phyloP scores from a whole-genome alignment of 2,329 filamentous ascomycete genomes.

The Amylocarpus encephaloides region DNA sequence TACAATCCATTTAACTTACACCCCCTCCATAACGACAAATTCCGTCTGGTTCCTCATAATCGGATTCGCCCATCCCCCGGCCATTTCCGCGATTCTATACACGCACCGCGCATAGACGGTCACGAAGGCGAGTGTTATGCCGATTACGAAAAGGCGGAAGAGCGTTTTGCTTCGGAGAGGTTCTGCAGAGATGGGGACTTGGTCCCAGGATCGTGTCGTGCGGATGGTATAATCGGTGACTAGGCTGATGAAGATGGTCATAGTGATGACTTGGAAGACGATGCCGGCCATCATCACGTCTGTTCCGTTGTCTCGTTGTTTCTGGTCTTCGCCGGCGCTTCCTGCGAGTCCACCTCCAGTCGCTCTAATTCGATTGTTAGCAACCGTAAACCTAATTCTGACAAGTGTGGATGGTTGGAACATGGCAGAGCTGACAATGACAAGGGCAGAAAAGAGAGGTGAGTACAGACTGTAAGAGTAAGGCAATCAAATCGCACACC shows the following conservation, averaged over 20 bases:
- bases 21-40: conserved; percentile 39
- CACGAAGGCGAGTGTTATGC: conserved; percentile 12
- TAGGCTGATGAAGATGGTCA: conserved; percentile 36
- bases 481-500: conserved; percentile 49
- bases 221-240: conserved; percentile 45
- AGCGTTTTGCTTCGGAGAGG: conserved; percentile 6
- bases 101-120: conserved; percentile 21
- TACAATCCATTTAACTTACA: not conserved
- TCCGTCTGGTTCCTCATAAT: conserved; percentile 57
- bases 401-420: too few relatives aligned
- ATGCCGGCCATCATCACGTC: conserved; percentile 36
- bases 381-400: not conserved
- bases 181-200: conserved; percentile 8
- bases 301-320: conserved; percentile 18
- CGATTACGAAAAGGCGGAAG: conserved; percentile 14
- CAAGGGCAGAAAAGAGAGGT: not conserved
- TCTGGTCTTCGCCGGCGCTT: conserved; percentile 9
- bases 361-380: not conserved
- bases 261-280: conserved; percentile 33
- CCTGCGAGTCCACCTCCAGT: conserved; percentile 45
- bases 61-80: conserved; percentile 55
- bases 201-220: conserved; percentile 13
- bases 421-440: too few relatives aligned
- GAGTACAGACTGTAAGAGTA: conserved; percentile 48
- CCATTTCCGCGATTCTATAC: conserved; percentile 49